A percentile compares a stretch with the other conserved stretches of the same genome.
These are phyloP conservation scores for Fraxinus xanthoxyloides DNA, from an alignment of 305 asterid species.

Conservation along the genomic window DNA sequence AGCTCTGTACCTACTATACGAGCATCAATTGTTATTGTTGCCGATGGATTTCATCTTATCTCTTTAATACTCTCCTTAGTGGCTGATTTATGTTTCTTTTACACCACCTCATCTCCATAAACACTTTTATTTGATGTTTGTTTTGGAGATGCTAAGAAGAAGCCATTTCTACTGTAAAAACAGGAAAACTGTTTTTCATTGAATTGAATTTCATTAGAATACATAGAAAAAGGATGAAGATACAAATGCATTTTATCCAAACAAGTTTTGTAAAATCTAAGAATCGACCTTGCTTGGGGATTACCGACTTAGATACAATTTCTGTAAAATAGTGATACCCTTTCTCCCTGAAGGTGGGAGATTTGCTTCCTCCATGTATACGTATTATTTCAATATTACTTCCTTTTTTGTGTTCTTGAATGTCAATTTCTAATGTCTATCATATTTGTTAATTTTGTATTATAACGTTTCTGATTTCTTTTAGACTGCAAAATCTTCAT, in stretches of 20 bases:
- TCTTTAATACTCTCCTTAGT: background rate
- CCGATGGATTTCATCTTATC: background rate
- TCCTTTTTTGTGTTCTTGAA: background rate
- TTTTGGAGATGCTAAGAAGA: background rate
- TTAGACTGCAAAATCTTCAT: conserved; percentile 51
- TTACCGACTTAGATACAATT: background rate
- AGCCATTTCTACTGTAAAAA: background rate
- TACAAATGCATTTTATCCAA: background rate
- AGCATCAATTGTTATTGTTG: background rate
- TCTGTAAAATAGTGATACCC: background rate
- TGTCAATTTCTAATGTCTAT: background rate
- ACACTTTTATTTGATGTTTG: background rate
- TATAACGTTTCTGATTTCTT: background rate
- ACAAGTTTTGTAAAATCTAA: too few species aligned
- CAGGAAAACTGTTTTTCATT: background rate
- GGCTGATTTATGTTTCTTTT: background rate
- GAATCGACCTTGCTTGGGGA: background rate
- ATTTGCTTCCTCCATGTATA: background rate
- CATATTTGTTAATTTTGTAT: background rate
- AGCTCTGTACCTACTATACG: background rate
- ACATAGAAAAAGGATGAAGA: too few species aligned
- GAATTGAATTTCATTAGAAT: background rate
- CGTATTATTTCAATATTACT: background rate
- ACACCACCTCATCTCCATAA: background rate
- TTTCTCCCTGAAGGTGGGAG: background rate